Percentiles rank a stretch among this genome's conserved stretches.
phyloP scores from a whole-genome alignment of 1,284 basidiomycete species.

The Leccinum fallax region DNA sequence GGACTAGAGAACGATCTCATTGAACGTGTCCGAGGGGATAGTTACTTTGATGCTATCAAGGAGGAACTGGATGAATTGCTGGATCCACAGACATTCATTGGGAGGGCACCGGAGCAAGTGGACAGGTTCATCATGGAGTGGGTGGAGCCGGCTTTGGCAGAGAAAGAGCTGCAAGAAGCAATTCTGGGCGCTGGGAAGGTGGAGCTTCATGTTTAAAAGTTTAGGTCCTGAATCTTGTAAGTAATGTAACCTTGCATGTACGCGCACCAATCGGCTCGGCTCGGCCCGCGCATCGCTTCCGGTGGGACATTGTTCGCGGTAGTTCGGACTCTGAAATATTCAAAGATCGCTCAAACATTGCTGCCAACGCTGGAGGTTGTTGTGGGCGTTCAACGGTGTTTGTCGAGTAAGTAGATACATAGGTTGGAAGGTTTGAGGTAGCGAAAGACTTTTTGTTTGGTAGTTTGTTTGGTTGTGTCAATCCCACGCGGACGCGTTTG shows the following conservation, averaged over 20 bases:
- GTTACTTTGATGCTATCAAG: slow-evolving; percentile 67
- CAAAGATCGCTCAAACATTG: slow-evolving; percentile 13
- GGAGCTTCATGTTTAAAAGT: slow-evolving; percentile 50
- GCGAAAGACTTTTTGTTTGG: no score
- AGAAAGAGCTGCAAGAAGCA: slow-evolving; percentile 64
- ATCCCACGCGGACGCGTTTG: slow-evolving; percentile 21
- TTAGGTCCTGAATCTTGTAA: neutral
- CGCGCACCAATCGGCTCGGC: slow-evolving; percentile 1
- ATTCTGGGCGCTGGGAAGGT: slow-evolving; percentile 49
- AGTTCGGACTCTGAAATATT: slow-evolving; percentile 28
- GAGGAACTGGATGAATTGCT: slow-evolving; percentile 67
- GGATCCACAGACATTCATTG: slow-evolving; percentile 86
- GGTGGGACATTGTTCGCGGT: slow-evolving; percentile 15
- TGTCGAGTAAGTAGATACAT: neutral
- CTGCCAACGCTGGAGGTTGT: neutral
- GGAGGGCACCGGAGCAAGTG: slow-evolving; percentile 93
- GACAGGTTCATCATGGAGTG: slow-evolving; percentile 86
- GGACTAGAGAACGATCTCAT: slow-evolving; percentile 98
- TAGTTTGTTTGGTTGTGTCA: slow-evolving; percentile 7
- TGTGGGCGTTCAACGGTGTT: neutral
- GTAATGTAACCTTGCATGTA: neutral
- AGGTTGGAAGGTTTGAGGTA: no score
- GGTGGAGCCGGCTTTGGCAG: slow-evolving; percentile 85
- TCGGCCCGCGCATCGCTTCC: slow-evolving; percentile 28
- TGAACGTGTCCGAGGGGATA: slow-evolving; percentile 73